phyloP scores from a whole-genome alignment of 345 rosid species.

The Salix viminalis region DNA sequence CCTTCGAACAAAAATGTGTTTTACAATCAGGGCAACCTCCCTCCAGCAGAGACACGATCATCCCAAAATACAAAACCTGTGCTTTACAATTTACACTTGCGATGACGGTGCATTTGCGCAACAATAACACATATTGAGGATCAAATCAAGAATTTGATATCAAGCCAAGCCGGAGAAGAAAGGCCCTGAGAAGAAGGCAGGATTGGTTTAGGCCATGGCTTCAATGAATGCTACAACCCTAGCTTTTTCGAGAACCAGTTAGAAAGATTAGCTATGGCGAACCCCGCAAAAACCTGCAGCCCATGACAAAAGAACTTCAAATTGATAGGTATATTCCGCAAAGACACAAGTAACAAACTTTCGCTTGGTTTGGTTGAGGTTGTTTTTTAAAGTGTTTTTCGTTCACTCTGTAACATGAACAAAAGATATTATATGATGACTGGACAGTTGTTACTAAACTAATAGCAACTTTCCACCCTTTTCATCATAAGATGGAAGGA shows the following conservation, averaged over 20 bases:
- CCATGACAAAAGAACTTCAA: neutral
- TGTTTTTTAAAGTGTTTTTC: no score
- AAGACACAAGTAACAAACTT: neutral
- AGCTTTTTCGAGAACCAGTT: conserved; percentile 72
- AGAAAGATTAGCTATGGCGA: conserved; percentile 79
- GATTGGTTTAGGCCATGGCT: neutral
- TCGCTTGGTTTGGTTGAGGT: no score
- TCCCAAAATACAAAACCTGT: neutral
- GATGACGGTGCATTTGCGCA: neutral
- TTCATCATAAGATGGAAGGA: neutral
- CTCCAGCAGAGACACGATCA: neutral
- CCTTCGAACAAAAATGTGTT: conserved; percentile 1
- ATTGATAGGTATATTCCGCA: neutral
- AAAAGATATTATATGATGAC: neutral
- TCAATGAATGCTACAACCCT: conserved; percentile 53
- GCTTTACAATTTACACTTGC: conserved; percentile 27
- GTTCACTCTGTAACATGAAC: neutral
- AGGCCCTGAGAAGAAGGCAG: conserved; percentile 26
- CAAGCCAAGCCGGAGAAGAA: conserved; percentile 19
- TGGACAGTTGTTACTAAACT: neutral
- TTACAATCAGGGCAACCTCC: conserved; percentile 13
- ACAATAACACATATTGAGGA: neutral
- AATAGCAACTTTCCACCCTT: neutral
- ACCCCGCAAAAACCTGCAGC: conserved; percentile 88
- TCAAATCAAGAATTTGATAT: conserved; percentile 3